phyloP scores from a whole-genome alignment of 106 monocot genomes.

The Dioscorea dumetorum region DNA sequence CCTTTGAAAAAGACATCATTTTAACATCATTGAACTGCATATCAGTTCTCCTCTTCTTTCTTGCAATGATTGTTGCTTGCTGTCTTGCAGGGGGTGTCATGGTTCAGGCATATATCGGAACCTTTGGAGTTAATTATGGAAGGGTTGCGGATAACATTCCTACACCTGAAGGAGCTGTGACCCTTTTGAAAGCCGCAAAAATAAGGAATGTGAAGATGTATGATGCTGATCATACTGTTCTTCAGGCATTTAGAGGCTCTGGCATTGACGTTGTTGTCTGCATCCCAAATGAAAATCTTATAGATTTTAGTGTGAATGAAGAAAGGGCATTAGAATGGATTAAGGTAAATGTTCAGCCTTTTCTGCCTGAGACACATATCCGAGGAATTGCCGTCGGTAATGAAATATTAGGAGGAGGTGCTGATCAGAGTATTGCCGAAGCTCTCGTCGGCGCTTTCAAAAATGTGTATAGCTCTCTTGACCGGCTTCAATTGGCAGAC shows the following conservation, averaged over 20 bases:
- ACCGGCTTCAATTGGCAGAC: constrained; percentile 40
- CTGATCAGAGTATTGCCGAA: constrained; percentile 45
- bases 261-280: constrained; percentile 61
- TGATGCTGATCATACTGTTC: constrained; percentile 70
- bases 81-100: constrained; percentile 27
- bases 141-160: constrained; percentile 80
- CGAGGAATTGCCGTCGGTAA: constrained; percentile 78
- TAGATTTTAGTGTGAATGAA: constrained; percentile 52
- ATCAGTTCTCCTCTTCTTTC: too few species aligned
- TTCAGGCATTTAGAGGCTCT: constrained; percentile 70
- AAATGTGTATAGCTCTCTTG: constrained; percentile 57
- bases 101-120: constrained; percentile 63
- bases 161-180: constrained; percentile 59
- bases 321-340: constrained; percentile 63
- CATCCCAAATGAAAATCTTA: constrained; percentile 51
- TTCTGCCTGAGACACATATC: constrained; percentile 58
- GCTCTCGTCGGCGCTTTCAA: constrained; percentile 61
- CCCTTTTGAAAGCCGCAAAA: constrained; percentile 60
- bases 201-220: constrained; percentile 84
- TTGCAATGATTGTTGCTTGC: neutral
- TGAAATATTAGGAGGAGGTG: constrained; percentile 67
- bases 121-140: constrained; percentile 88
- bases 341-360: constrained; percentile 79
- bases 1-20: neutral
- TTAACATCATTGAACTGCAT: neutral